Percentiles rank a stretch among this genome's conserved stretches.
Conservation (phyloP, 2,329 filamentous ascomycete genomes). For the Pseudopithomyces maydicus region DNA sequence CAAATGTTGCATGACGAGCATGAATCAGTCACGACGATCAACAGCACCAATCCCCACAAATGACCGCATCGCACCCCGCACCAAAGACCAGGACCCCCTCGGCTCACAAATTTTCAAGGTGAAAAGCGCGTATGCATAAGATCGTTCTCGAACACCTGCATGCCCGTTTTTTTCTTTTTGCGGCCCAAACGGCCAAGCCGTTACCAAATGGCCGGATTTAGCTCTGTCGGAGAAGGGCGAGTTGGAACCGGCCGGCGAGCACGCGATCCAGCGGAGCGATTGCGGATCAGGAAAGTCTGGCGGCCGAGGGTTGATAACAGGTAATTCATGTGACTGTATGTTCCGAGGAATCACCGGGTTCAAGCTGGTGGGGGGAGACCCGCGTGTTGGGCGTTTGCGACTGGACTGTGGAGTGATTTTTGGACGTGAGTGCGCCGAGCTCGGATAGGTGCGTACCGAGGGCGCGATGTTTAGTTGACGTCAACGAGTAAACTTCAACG, state of each 20-base stretch:
- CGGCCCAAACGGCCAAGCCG: neutral
- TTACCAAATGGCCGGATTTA: neutral
- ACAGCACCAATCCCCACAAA: neutral
- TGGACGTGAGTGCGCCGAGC: neutral
- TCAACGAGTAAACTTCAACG: neutral
- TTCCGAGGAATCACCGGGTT: neutral
- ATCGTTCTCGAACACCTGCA: too few species aligned
- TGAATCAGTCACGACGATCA: neutral
- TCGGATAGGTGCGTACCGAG: neutral
- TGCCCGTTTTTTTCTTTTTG: too few species aligned
- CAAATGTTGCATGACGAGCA: neutral
- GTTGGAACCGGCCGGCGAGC: neutral
- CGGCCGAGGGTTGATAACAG: slow-evolving; percentile 1
- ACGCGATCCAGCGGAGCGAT: neutral
- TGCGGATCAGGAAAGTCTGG: neutral
- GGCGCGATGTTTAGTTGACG: neutral
- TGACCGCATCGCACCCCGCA: too few species aligned
- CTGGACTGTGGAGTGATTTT: neutral
- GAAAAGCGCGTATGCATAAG: too few species aligned
- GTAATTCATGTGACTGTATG: slow-evolving; percentile 2
- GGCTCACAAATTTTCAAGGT: neutral
- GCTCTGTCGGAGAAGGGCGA: neutral
- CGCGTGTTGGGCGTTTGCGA: neutral
- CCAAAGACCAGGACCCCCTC: too few species aligned
- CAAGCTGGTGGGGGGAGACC: neutral